These are phyloP conservation scores for Strobilomyces echinocephalus DNA, from an alignment of 768 basidiomycete species.

Conservation along the genomic window DNA sequence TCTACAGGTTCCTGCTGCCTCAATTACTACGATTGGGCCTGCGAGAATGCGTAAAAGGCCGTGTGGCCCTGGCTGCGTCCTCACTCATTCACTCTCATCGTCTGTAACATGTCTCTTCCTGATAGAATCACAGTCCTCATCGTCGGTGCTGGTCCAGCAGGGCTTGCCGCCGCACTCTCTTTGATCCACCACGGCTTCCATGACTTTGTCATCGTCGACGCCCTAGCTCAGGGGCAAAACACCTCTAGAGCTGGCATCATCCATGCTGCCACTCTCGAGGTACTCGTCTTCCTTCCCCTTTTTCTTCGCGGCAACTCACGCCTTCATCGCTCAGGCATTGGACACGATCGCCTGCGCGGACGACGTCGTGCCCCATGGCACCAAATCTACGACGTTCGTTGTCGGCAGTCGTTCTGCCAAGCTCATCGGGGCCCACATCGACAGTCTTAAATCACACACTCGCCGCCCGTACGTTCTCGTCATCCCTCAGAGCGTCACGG, in stretches of 20 bases:
- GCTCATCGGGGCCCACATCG: conserved; percentile 31
- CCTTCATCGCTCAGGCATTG: conserved; percentile 35
- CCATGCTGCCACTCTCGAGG: conserved; percentile 53
- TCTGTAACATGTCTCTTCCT: conserved; percentile 27
- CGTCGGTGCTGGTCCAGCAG: conserved; percentile 48
- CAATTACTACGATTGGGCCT: neutral
- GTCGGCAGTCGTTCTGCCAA: conserved; percentile 28
- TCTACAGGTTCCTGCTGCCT: neutral
- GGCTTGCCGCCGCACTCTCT: conserved; percentile 43
- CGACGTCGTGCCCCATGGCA: conserved; percentile 34
- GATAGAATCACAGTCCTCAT: conserved; percentile 40
- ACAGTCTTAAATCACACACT: conserved; percentile 36
- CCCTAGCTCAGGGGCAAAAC: conserved; percentile 27
- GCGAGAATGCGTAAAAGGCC: neutral
- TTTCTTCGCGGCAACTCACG: conserved; percentile 29
- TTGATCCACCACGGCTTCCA: conserved; percentile 38
- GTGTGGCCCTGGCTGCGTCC: neutral
- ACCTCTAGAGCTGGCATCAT: conserved; percentile 43
- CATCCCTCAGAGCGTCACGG: conserved; percentile 43
- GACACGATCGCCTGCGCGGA: conserved; percentile 42
- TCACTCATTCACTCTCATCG: neutral
- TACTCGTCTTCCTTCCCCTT: conserved; percentile 7
- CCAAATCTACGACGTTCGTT: conserved; percentile 24
- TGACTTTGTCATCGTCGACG: conserved; percentile 44
- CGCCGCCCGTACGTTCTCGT: conserved; percentile 41